These are phyloP conservation scores for Colletotrichum musae DNA, from an alignment of 2,329 filamentous ascomycete genomes.

Conservation along the genomic window DNA sequence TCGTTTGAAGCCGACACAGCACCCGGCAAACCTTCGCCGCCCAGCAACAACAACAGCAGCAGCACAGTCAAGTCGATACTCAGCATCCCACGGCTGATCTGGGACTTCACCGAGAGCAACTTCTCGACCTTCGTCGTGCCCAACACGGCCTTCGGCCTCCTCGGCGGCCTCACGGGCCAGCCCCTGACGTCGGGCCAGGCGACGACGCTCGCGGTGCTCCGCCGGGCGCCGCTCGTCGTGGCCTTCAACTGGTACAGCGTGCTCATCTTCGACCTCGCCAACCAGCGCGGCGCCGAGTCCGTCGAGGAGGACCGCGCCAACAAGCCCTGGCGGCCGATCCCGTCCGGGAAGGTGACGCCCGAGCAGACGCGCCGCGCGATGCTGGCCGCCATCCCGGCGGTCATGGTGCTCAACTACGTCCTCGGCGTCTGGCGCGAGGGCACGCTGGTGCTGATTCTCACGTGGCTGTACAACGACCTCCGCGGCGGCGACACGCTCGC, in stretches of 20 bases:
- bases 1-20: conserved; percentile 22
- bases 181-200: conserved; percentile 28
- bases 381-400: conserved; percentile 44
- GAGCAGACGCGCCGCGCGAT: conserved; percentile 47
- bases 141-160: conserved; percentile 38
- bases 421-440: conserved; percentile 44
- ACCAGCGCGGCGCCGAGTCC: conserved; percentile 46
- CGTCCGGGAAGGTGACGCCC: conserved; percentile 44
- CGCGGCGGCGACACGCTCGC: conserved; percentile 45
- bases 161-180: conserved; percentile 28
- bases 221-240: conserved; percentile 34
- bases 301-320: conserved; percentile 49
- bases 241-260: conserved; percentile 49
- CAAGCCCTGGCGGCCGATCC: conserved; percentile 52
- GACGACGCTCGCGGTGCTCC: conserved; percentile 20
- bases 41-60: conserved; percentile 1
- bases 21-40: conserved; percentile 5
- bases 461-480: conserved; percentile 52
- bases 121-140: conserved; percentile 35
- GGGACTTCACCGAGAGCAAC: conserved; percentile 41
- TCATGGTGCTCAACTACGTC: conserved; percentile 41
- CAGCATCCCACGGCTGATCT: conserved; percentile 26
- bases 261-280: conserved; percentile 48
- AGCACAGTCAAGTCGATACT: conserved; percentile 8
- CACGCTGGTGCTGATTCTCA: conserved; percentile 45